Base-by-base conservation (phyloP, 2,329 filamentous ascomycete genomes). In the Hymenoscyphus albidus region DNA sequence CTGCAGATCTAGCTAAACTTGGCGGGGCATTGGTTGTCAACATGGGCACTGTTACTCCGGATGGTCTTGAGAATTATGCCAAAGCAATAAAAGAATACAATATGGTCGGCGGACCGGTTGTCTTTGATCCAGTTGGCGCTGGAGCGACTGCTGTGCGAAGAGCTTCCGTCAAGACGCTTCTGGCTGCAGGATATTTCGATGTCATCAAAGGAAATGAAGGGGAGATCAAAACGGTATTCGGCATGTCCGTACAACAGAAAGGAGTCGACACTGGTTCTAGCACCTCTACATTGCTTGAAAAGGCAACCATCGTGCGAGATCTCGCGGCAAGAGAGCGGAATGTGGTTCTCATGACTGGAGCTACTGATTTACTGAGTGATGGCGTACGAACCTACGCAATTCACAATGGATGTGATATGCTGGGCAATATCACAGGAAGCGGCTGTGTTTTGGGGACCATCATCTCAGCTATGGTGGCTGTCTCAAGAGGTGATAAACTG, bases 121-220 rank as follows among this genome's bases (percentile, higher is more conserved):
- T 98, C 0, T 87, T 95, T 61, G 95, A 98, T 71, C 94, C 95
- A 0, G 94, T 98, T 0, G 94, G 94, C 12, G 93, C 90, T 6
- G 93, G 92, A 6, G 94, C 94, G 0, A 97, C 93, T 0, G 74
- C 83, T 6, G 82, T 94, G 56, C 86, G 95, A 13, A 85, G 88
- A 60, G 80, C 84, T 1, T 90, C 92, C 0, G 86, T 94, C 35
- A 85, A 86, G 65, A 82, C 82, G 1, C 85, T 98, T 44, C 82
- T 97, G 73, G 80, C 84, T 0, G 83, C 81, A 2, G 93, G 92
- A 48, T 91, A 91, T 76, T 91, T 96, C 72, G 87, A 92, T 76
- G 82, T 97, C 54, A 93, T 98, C 77, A 98, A 98, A 76, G 94
- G 94, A 59, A 98, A 98, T 77, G 92, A 96, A 75, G 87, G 89